Base-by-base conservation (phyloP, 108 stramenopile species). In the Cyclotella cryptica region DNA sequence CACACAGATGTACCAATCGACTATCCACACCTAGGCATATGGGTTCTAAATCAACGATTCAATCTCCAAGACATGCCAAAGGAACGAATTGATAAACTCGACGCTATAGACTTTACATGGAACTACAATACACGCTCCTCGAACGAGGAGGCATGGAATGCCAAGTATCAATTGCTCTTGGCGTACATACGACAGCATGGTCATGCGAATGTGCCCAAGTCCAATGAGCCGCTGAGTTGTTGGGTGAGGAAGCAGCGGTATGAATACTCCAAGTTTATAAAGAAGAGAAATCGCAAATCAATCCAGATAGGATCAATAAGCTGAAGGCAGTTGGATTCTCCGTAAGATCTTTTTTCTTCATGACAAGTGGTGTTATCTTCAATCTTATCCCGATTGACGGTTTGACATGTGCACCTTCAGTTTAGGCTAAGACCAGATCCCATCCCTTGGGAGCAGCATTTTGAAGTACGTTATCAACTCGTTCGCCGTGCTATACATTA, bases 31-130 rank as follows among this genome's bases (percentile, higher is more conserved):
- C 61, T 79, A 13, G 78, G 78, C 24, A 49, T 79, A 19, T 78
- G 77, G 77, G 44, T 61, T 24, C 53, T 72, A 35, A 71, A 71
- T 49, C 77, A 78, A 30, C 57, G 77, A 29, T 78, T 78, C 59
- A 78, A 72, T 40, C 41, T 78, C 17, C 24, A 55, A 15, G 41
- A 69, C 17, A 61, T 78, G 70, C 66, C 71, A 17, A 27, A 65
- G 35, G 64, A 73, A 59, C 63, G 78, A 27, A 67, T 74, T n/a
- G 57, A 53, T 43, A 53, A 42, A 58, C 55, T 79, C 18, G 72
- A 79, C 63, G 43, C 62, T 0, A 47, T 79, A 7, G 78, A 60
- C 10, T 79, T 79, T 44, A 60, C 72, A 35, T 79, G 78, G 78
- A 79, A 73, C 46, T 54, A 35, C 69, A 70, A 70, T 17, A 54